Base-by-base conservation (phyloP, 257 asterid genomes). In the Gentiana dahurica region DNA sequence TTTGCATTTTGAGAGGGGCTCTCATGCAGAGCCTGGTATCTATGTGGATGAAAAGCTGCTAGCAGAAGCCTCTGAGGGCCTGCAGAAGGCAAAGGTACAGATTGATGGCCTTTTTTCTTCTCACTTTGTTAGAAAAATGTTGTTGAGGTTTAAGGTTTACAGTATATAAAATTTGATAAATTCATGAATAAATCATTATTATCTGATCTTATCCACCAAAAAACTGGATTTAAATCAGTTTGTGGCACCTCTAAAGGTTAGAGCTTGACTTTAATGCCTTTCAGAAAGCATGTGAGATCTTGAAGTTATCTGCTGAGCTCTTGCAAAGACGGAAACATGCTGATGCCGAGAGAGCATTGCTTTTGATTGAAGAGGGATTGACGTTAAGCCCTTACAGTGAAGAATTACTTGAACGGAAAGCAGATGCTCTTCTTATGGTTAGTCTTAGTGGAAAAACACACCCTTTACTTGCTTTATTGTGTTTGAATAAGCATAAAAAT, bases 41-140 rank as follows among this genome's bases (percentile, higher is more conserved):
- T 76, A 80, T 63, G 79, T 38, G 33, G 97, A 88, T 72, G 74
- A 81, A 59, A 91, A 92, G 71, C 76, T 92, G 72, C 64, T 79
- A 71, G 63, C 74, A 54, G 97, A 92, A 80, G 98, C 95, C 67
- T 88, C 98, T 13, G 91, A 83, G 63, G 97, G 98, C 66, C 78
- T 88, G 57, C 84, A 88, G 70, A 88, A 75, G 69, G 82, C 84
- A 24, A 79, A 80, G 95, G 97, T 88, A 78, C 52, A 11, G 4
- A 56, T 55, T 12, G 34, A 46, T 41, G 51, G 47, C 45, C 35
- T 9, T 33, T 3, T 34, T 36, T 5, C 37, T 44, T 24, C 43
- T 53, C 41, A 4, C 61, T 4, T 32, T 57, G 7, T 12, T 24
- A 24, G 24, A 24, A 24, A 24, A 24, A 24, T 41, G 46, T 41